Percentiles rank a stretch among this genome's conserved stretches.
Conservation (phyloP, 225 moss, liverwort and hornwort species). For the Asterella californica region DNA sequence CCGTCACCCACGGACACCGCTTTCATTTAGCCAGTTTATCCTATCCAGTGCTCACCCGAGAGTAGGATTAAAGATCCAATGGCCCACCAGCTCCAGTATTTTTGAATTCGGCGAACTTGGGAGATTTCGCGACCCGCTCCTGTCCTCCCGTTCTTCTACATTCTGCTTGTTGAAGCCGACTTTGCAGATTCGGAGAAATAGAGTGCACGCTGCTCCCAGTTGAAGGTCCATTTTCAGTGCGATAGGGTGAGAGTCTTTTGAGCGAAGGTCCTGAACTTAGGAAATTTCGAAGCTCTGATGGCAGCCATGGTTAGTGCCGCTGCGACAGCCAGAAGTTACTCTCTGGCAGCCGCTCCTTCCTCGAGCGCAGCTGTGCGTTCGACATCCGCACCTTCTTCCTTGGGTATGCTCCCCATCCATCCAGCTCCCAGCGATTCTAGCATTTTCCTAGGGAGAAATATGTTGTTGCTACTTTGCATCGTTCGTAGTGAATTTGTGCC, state of each 20-base stretch:
- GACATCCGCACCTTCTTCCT: background rate
- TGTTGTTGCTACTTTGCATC: background rate
- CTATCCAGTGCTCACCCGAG: background rate
- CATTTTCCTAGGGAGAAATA: too few relatives aligned
- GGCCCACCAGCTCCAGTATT: background rate
- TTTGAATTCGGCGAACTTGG: background rate
- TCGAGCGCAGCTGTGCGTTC: background rate
- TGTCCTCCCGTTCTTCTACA: background rate
- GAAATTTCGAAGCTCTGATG: background rate
- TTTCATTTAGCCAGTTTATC: background rate
- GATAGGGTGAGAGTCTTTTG: background rate
- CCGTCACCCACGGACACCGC: background rate
- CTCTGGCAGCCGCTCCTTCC: background rate
- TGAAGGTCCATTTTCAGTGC: background rate
- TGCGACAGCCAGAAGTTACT: background rate
- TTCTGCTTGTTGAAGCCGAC: background rate
- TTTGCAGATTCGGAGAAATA: background rate
- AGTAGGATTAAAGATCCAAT: background rate
- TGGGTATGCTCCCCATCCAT: background rate
- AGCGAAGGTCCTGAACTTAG: background rate
- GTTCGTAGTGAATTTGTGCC: background rate
- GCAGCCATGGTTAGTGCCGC: slow-evolving; percentile 20
- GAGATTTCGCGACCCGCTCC: background rate
- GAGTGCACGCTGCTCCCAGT: background rate
- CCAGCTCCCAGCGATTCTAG: background rate